Conservation (phyloP, 2,329 filamentous ascomycete genomes). For the Periconia sp. region DNA sequence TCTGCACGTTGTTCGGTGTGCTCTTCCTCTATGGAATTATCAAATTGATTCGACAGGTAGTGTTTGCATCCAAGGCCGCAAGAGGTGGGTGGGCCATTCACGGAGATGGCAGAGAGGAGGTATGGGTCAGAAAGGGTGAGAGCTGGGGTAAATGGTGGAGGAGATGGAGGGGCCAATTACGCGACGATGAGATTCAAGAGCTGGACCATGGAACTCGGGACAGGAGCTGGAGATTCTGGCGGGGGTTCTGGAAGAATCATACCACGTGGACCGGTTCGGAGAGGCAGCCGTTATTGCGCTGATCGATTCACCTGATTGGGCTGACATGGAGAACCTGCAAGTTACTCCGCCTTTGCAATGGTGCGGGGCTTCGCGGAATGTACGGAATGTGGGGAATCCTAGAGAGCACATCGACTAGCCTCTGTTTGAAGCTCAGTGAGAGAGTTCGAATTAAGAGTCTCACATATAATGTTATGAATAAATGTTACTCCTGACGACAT, state of each 20-base stretch:
- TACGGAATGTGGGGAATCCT: too few relatives aligned
- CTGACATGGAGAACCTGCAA: too few relatives aligned
- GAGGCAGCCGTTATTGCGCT: constrained; percentile 21
- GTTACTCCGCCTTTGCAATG: too few relatives aligned
- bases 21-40: constrained; percentile 36
- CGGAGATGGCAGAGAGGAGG: constrained; percentile 28
- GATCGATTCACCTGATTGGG: background rate
- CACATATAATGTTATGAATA: too few relatives aligned
- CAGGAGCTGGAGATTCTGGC: constrained; percentile 25
- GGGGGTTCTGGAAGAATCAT: constrained; percentile 6
- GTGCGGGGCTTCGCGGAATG: too few relatives aligned
- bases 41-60: constrained; percentile 16
- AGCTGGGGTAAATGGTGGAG: constrained; percentile 34
- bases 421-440: too few relatives aligned
- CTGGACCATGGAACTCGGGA: constrained; percentile 29
- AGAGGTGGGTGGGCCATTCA: constrained; percentile 31
- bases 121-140: constrained; percentile 34
- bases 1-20: constrained; percentile 44
- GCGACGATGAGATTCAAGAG: constrained; percentile 27
- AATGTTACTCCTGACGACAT: too few relatives aligned
- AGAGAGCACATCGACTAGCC: too few relatives aligned
- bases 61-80: constrained; percentile 14
- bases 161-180: constrained; percentile 19
- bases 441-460: too few relatives aligned
- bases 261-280: constrained; percentile 13